Evolutionary conservation across 2,329 filamentous ascomycete genomes (phyloP).

Genomic region (Paraphoma sp.): DNA sequence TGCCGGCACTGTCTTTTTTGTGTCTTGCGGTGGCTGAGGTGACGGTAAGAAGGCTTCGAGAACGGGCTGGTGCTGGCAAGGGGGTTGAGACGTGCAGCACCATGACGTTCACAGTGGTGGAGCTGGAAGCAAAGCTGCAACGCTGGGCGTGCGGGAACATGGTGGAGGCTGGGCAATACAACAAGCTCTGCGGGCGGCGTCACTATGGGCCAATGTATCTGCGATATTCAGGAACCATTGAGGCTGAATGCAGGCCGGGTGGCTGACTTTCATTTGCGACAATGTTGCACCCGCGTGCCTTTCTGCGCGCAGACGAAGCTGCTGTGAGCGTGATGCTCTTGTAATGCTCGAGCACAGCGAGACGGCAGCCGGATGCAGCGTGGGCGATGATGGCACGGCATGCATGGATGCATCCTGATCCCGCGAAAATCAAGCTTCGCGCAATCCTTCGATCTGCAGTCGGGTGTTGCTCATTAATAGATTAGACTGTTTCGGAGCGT

Average conservation of each 20-base stretch:
- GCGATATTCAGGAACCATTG: slow-evolving; percentile 1
- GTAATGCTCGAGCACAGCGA: background rate
- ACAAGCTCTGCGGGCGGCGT: background rate
- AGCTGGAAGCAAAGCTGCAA: background rate
- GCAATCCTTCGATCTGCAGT: background rate
- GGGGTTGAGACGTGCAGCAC: background rate
- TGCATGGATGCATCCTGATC: background rate
- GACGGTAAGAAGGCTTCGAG: background rate
- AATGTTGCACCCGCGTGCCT: too few species aligned
- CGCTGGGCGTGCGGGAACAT: background rate
- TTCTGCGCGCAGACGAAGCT: background rate
- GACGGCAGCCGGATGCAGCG: background rate
- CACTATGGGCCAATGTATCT: background rate
- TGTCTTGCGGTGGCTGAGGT: background rate
- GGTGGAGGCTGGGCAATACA: slow-evolving; percentile 2
- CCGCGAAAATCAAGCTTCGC: slow-evolving; percentile 4
- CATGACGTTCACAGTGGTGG: background rate
- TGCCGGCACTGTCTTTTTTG: background rate
- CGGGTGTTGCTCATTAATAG: background rate
- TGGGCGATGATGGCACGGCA: background rate
- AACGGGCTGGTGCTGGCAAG: background rate
- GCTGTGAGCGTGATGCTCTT: background rate
- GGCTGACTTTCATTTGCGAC: background rate
- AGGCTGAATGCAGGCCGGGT: slow-evolving; percentile 1
- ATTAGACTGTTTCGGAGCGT: background rate